phyloP scores from a whole-genome alignment of 2,329 filamentous ascomycete genomes.

The Cryphonectria carpinicola region DNA sequence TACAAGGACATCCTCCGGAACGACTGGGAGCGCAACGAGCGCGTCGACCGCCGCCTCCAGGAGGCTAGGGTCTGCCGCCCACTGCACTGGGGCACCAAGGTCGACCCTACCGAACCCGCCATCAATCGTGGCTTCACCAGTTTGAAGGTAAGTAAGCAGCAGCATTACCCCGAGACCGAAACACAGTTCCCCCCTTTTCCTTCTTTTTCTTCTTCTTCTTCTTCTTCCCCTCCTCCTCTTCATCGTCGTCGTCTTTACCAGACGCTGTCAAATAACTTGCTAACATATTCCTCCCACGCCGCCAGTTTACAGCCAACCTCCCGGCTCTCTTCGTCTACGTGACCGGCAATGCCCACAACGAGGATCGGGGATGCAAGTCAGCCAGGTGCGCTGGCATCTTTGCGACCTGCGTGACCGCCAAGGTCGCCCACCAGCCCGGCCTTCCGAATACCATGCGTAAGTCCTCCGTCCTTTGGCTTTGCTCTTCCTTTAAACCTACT shows the following conservation, averaged over 20 bases:
- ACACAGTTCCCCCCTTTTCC: too few species aligned
- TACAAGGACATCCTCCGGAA: neutral
- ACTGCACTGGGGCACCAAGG: neutral
- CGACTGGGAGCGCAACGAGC: neutral
- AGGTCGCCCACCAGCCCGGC: neutral
- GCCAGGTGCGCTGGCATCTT: neutral
- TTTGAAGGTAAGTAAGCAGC: neutral
- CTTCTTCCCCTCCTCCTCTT: neutral
- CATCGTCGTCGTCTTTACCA: too few species aligned
- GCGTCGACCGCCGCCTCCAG: neutral
- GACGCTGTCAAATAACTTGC: neutral
- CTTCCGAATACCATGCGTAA: neutral
- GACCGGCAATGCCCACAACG: neutral
- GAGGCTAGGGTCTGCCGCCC: neutral
- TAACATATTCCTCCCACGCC: neutral
- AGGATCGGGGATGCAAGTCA: neutral
- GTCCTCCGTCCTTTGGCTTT: neutral
- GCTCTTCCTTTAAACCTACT: too few species aligned
- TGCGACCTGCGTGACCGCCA: neutral
- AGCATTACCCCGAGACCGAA: neutral
- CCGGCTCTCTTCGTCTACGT: neutral
- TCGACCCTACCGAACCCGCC: neutral
- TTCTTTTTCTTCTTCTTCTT: too few species aligned
- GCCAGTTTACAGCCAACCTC: neutral
- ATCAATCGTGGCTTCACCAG: neutral